phyloP scores from a whole-genome alignment of 2,329 filamentous ascomycete species.

The Cladosporium sp. region DNA sequence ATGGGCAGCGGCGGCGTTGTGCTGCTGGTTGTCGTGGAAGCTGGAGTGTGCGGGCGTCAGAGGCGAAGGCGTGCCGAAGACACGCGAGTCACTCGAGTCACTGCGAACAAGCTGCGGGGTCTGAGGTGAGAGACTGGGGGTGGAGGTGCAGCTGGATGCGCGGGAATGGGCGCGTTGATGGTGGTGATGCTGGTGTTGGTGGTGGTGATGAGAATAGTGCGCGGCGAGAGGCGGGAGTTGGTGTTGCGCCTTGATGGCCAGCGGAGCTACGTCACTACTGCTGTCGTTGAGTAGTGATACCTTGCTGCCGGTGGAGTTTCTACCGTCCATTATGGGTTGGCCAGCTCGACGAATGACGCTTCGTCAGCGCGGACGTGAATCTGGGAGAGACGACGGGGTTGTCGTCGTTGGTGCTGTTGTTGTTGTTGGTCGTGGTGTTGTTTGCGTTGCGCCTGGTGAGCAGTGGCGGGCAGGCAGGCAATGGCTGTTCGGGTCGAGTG shows the following conservation, averaged over 20 bases:
- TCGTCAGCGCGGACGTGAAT: constrained; percentile 9
- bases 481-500: background rate
- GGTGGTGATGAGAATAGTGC: constrained; percentile 13
- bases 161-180: constrained; percentile 29
- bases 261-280: constrained; percentile 20
- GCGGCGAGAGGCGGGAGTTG: constrained; percentile 14
- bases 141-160: constrained; percentile 41
- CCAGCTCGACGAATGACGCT: constrained; percentile 19
- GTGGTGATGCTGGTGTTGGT: constrained; percentile 14
- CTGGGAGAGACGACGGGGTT: background rate
- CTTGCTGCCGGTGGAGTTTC: constrained; percentile 46
- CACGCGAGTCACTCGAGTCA: constrained; percentile 43
- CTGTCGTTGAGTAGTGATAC: constrained; percentile 50
- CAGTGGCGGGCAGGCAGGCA: background rate
- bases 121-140: constrained; percentile 43
- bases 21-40: constrained; percentile 26
- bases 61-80: constrained; percentile 42
- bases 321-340: constrained; percentile 46
- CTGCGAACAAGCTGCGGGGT: constrained; percentile 45
- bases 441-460: background rate
- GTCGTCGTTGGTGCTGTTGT: background rate
- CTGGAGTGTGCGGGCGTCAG: constrained; percentile 40
- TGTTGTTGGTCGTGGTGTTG: background rate
- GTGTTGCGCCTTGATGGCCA: constrained; percentile 16
- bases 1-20: constrained; percentile 24